These are phyloP conservation scores for Verbascum thapsus DNA, from an alignment of 257 asterid genomes.

Conservation along the genomic window DNA sequence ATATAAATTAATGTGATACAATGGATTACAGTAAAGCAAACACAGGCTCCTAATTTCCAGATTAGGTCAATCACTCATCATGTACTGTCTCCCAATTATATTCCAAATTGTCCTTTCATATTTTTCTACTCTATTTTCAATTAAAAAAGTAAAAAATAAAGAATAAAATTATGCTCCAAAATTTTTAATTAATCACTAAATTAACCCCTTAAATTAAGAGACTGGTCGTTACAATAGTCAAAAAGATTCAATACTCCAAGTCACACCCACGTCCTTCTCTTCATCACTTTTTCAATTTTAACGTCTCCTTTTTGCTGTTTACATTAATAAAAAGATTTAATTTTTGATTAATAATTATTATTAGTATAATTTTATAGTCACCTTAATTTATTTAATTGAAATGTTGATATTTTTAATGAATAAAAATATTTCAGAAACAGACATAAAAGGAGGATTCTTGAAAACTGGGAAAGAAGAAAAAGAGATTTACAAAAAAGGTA, in stretches of 20 bases:
- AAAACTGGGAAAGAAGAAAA: background rate
- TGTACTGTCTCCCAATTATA: conserved; percentile 19
- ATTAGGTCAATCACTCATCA: conserved; percentile 17
- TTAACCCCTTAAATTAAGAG: background rate
- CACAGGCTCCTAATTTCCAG: conserved; percentile 27
- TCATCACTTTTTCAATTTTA: conserved; percentile 14
- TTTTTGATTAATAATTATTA: conserved; percentile 14
- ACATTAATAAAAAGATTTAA: conserved; percentile 1
- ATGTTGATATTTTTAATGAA: background rate
- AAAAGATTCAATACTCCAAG: conserved; percentile 42
- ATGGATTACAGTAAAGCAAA: conserved; percentile 21
- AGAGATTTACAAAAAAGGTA: too few species aligned
- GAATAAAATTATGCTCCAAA: background rate
- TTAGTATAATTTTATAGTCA: too few species aligned
- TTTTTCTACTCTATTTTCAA: conserved; percentile 2
- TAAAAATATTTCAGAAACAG: conserved; percentile 7
- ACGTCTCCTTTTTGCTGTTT: conserved; percentile 28
- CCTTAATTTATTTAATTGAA: too few species aligned
- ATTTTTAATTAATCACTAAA: background rate
- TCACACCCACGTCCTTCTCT: conserved; percentile 42
- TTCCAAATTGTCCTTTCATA: conserved; percentile 1
- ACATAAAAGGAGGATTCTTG: background rate
- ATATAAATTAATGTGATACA: background rate
- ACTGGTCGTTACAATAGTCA: conserved; percentile 36
- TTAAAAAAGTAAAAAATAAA: conserved; percentile 3